phyloP scores from a whole-genome alignment of 305 asterid species.

The Fraxinus baroniana region DNA sequence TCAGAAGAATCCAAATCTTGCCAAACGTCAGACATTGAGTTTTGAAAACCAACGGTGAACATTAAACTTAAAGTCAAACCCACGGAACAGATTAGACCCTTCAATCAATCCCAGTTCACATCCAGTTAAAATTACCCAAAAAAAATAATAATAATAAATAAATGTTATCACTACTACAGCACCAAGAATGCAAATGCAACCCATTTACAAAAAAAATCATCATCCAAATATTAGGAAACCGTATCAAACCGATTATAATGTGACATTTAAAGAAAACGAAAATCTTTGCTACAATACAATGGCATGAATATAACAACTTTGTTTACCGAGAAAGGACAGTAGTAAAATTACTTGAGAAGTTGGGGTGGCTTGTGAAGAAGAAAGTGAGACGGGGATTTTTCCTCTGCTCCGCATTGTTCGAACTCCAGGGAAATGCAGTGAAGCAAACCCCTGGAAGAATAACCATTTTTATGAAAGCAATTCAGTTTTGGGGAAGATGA shows the following conservation, averaged over 20 bases:
- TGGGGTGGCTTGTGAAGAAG: slow-evolving; percentile 17
- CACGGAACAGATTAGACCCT: background rate
- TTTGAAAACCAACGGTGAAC: background rate
- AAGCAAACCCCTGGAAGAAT: slow-evolving; percentile 31
- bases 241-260: background rate
- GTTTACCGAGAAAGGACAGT: background rate
- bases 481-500: background rate
- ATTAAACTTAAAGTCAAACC: background rate
- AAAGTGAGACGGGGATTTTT: slow-evolving; percentile 21
- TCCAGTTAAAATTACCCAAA: background rate
- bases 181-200: slow-evolving; percentile 3
- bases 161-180: background rate
- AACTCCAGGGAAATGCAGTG: slow-evolving; percentile 28
- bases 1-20: background rate
- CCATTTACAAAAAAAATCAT: slow-evolving; percentile 5
- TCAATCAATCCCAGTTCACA: background rate
- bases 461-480: slow-evolving; percentile 24
- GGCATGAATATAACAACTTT: background rate
- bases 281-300: background rate
- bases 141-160: background rate
- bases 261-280: background rate
- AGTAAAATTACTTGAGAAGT: slow-evolving; percentile 30
- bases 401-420: slow-evolving; percentile 27
- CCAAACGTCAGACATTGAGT: background rate
- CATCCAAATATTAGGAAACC: background rate